Evolutionary conservation across 805 yeast species (phyloP).

Genomic region (Schwanniomyces pseudopolymorphus): DNA sequence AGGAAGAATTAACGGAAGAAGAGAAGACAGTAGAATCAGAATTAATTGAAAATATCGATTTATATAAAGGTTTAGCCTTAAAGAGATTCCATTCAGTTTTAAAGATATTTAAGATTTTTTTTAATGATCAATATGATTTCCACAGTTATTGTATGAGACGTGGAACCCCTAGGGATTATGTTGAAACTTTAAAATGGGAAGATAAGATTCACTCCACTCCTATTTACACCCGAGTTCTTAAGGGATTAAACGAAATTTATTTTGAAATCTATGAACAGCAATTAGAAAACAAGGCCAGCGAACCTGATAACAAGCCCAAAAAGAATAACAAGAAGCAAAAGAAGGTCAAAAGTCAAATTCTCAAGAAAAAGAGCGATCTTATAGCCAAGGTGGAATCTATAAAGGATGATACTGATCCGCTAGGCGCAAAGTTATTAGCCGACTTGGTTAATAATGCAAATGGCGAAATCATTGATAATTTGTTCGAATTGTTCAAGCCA

Average conservation of each 20-base stretch:
- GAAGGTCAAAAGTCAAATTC: slow-evolving; percentile 50
- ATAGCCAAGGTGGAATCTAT: slow-evolving; percentile 44
- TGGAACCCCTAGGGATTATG: slow-evolving; percentile 85
- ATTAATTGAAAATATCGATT: slow-evolving; percentile 42
- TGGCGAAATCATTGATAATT: slow-evolving; percentile 42
- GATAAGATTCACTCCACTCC: slow-evolving; percentile 70
- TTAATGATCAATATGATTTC: slow-evolving; percentile 89
- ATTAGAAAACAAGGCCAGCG: slow-evolving; percentile 12
- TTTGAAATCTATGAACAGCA: slow-evolving; percentile 38
- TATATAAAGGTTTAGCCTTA: slow-evolving; percentile 67
- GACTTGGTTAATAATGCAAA: slow-evolving; percentile 23
- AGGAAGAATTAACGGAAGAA: slow-evolving; percentile 21
- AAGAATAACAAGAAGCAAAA: slow-evolving; percentile 50
- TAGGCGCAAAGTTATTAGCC: slow-evolving; percentile 48
- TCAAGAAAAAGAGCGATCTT: slow-evolving; percentile 56
- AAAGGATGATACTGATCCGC: slow-evolving; percentile 56
- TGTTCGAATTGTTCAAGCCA: slow-evolving; percentile 43
- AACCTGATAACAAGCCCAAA: slow-evolving; percentile 15
- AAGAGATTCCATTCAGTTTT: slow-evolving; percentile 73
- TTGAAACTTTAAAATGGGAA: slow-evolving; percentile 79
- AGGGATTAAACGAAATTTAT: slow-evolving; percentile 61
- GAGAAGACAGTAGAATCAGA: slow-evolving; percentile 22
- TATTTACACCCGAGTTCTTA: slow-evolving; percentile 65
- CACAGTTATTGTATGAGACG: slow-evolving; percentile 88
- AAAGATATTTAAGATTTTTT: slow-evolving; percentile 67